Conservation (phyloP, 1,139 yeast species). For the Debaryomycetaceae sp. region DNA sequence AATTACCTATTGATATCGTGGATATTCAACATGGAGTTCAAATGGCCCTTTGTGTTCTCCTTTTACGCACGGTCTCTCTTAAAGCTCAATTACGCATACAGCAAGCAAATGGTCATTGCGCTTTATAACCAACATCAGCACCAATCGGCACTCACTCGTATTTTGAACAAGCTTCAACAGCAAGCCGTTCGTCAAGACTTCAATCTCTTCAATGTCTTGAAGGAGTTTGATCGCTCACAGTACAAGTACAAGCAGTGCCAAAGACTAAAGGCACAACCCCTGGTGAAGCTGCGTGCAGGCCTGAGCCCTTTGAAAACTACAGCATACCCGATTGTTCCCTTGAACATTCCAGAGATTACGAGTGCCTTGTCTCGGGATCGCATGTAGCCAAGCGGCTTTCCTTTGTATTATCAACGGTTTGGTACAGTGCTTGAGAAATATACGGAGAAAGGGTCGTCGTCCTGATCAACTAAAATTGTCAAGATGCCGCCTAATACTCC, state of each 20-base stretch:
- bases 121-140: neutral
- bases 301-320: too few relatives aligned
- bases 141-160: slow-evolving; percentile 2
- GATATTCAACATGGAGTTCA: slow-evolving; percentile 18
- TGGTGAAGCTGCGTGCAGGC: too few relatives aligned
- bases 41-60: slow-evolving; percentile 28
- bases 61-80: slow-evolving; percentile 21
- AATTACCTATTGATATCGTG: slow-evolving; percentile 18
- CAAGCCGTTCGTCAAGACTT: slow-evolving; percentile 3
- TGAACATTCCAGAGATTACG: too few relatives aligned
- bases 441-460: too few relatives aligned
- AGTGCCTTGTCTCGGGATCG: too few relatives aligned
- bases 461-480: too few relatives aligned
- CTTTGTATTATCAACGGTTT: too few relatives aligned
- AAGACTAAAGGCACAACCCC: too few relatives aligned
- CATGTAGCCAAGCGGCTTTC: too few relatives aligned
- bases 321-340: too few relatives aligned
- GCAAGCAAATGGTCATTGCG: slow-evolving; percentile 1
- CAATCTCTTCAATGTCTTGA: slow-evolving; percentile 5
- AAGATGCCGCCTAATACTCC: too few relatives aligned
- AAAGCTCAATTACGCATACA: slow-evolving; percentile 13
- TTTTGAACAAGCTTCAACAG: slow-evolving; percentile 6
- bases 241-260: neutral
- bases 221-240: slow-evolving; percentile 3
- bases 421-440: too few relatives aligned